Evolutionary conservation across 305 asterid genomes (phyloP).

Genomic region (Solanum hybrid): DNA sequence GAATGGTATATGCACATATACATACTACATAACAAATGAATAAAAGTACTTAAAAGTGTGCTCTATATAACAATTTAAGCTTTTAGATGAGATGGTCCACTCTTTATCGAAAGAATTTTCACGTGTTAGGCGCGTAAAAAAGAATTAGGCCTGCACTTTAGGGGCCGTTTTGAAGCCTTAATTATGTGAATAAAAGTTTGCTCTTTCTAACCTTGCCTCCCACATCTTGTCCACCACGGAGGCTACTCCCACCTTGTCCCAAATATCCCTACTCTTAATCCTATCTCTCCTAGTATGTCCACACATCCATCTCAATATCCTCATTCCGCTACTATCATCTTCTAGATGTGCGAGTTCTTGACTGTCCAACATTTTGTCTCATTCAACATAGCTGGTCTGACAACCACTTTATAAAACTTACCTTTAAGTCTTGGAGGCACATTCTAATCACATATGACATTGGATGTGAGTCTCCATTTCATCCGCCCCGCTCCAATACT

Average conservation of each 20-base stretch:
- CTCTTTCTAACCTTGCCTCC: background rate
- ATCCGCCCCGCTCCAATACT: background rate
- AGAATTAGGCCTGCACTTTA: background rate
- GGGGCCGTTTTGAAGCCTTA: background rate
- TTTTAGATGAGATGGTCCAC: background rate
- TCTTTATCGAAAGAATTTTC: background rate
- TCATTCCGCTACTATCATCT: background rate
- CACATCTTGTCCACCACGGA: background rate
- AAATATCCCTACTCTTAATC: background rate
- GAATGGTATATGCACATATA: background rate
- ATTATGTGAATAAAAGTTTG: background rate
- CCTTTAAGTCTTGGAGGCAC: background rate
- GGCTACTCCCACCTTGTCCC: background rate
- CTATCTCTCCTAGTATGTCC: background rate
- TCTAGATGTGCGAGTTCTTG: background rate
- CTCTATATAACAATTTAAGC: background rate
- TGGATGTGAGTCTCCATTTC: background rate
- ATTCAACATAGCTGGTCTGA: background rate
- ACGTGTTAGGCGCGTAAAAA: background rate
- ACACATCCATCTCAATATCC: background rate
- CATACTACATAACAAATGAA: background rate
- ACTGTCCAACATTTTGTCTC: background rate
- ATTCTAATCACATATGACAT: background rate
- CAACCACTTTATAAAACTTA: background rate
- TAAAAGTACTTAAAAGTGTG: background rate